Conservation (phyloP, 2,329 filamentous ascomycete genomes). For the Talaromyces sp. region DNA sequence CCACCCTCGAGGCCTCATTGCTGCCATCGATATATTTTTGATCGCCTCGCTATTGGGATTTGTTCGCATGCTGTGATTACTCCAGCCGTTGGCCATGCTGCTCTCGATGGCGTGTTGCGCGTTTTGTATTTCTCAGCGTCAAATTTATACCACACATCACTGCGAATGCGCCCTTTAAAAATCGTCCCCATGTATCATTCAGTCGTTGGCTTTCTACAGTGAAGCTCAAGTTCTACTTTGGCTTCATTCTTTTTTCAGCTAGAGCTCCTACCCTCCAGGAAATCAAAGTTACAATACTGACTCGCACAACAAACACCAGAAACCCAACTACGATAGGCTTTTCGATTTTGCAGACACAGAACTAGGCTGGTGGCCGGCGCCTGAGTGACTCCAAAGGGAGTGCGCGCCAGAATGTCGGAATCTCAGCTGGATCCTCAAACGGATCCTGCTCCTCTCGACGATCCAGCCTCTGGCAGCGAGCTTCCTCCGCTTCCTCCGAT, state of each 20-base stretch:
- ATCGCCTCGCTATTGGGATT: background rate
- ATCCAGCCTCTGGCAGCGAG: background rate
- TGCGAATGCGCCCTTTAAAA: background rate
- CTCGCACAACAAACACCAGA: background rate
- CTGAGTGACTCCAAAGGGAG: constrained; percentile 1
- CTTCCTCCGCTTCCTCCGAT: constrained; percentile 9
- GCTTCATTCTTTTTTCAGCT: background rate
- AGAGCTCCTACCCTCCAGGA: background rate
- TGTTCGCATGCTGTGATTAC: background rate
- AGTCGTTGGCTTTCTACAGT: background rate
- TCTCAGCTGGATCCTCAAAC: background rate
- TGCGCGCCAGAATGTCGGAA: constrained; percentile 8
- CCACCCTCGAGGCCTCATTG: background rate
- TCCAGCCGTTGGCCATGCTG: background rate
- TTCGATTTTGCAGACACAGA: background rate
- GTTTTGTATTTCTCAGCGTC: background rate
- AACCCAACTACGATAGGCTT: background rate
- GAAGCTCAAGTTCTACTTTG: background rate
- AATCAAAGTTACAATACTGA: background rate
- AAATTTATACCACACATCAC: background rate
- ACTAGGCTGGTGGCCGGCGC: background rate
- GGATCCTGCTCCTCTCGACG: background rate
- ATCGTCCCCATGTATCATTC: background rate
- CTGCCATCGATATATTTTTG: background rate
- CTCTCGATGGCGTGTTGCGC: background rate